A percentile compares a stretch with the other conserved stretches of the same genome.
phyloP scores from a whole-genome alignment of 2,329 filamentous ascomycete genomes.

The Fusarium sp. region DNA sequence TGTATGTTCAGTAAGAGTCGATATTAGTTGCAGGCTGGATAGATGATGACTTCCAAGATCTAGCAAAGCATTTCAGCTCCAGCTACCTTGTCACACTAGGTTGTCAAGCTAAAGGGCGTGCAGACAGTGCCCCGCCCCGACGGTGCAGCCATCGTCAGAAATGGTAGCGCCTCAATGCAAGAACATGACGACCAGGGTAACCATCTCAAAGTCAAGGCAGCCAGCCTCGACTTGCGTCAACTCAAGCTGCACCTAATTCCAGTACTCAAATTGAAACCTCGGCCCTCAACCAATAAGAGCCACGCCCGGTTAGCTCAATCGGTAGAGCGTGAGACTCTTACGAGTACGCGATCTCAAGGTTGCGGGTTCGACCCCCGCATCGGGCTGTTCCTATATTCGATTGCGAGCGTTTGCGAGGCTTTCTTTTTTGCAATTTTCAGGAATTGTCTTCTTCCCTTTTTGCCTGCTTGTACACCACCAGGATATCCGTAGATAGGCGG shows the following conservation, averaged over 20 bases:
- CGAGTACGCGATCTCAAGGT: slow-evolving; percentile 60
- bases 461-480: neutral
- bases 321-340: slow-evolving; percentile 77
- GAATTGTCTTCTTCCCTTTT: neutral
- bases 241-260: neutral
- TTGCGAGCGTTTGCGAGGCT: slow-evolving; percentile 26
- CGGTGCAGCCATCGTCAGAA: neutral
- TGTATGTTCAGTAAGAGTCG: neutral
- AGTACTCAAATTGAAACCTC: neutral
- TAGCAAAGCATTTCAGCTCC: neutral
- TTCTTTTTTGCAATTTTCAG: slow-evolving; percentile 10
- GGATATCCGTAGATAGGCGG: neutral
- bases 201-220: neutral
- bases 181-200: neutral
- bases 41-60: neutral
- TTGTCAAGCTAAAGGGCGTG: slow-evolving; percentile 16
- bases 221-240: too few relatives aligned
- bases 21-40: neutral
- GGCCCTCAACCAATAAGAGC: slow-evolving; percentile 23
- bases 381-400: slow-evolving; percentile 47
- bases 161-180: neutral
- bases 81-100: neutral
- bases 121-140: neutral
- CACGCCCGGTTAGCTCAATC: slow-evolving; percentile 52
- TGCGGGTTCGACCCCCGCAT: slow-evolving; percentile 64